Conservation (phyloP, 257 asterid species). For the Solanum chmielewskii region DNA sequence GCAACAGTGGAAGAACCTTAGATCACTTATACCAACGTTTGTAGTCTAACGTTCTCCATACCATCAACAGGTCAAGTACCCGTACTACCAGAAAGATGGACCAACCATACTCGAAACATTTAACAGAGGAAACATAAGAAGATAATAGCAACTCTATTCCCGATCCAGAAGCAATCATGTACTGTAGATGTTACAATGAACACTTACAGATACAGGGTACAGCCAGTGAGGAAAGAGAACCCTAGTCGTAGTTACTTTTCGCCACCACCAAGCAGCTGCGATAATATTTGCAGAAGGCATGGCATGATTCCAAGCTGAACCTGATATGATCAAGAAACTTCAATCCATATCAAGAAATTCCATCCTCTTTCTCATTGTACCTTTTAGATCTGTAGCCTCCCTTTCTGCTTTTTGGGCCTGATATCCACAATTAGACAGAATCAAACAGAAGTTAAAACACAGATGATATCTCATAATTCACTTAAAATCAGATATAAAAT, state of each 20-base stretch:
- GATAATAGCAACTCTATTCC: background rate
- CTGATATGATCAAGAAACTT: slow-evolving; percentile 5
- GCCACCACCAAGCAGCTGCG: slow-evolving; percentile 12
- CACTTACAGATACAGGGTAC: background rate
- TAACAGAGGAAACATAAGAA: background rate
- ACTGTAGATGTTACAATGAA: slow-evolving; percentile 14
- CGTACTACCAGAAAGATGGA: background rate
- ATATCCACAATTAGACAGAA: background rate
- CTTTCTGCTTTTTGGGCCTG: slow-evolving; percentile 92
- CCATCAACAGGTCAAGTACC: background rate
- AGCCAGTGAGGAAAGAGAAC: background rate
- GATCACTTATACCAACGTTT: background rate
- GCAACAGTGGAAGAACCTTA: background rate
- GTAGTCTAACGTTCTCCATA: background rate
- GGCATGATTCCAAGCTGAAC: slow-evolving; percentile 3
- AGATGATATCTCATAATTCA: background rate
- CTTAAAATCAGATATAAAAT: background rate
- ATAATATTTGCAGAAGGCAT: slow-evolving; percentile 25
- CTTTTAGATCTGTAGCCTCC: slow-evolving; percentile 84
- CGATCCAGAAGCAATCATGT: background rate
- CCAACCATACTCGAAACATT: background rate
- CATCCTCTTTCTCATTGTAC: slow-evolving; percentile 89
- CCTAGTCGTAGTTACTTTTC: background rate
- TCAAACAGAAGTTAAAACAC: background rate
- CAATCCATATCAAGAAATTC: slow-evolving; percentile 94